Percentiles rank a stretch among this genome's conserved stretches.
Evolutionary conservation across 768 basidiomycete species (phyloP).

Genomic region (Terana coerulea): DNA sequence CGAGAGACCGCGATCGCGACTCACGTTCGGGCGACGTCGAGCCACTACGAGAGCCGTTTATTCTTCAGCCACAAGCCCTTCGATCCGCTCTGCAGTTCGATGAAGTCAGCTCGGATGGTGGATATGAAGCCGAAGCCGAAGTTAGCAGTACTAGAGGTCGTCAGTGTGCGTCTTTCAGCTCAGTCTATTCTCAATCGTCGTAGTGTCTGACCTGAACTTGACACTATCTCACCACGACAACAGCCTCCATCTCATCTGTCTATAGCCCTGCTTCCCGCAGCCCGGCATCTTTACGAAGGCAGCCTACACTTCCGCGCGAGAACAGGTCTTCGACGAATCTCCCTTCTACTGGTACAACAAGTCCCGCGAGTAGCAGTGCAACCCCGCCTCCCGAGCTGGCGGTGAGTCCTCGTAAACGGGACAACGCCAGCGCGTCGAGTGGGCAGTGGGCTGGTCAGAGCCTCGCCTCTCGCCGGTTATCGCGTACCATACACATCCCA

Average conservation of each 20-base stretch:
- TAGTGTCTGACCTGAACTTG: no score
- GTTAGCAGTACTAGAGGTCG: slow-evolving; percentile 55
- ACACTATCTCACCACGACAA: no score
- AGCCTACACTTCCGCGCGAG: slow-evolving; percentile 65
- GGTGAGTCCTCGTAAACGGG: slow-evolving; percentile 59
- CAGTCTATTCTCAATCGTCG: not conserved
- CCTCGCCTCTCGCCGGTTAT: slow-evolving; percentile 70
- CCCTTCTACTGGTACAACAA: slow-evolving; percentile 50
- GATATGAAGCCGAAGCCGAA: slow-evolving; percentile 77
- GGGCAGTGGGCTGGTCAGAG: slow-evolving; percentile 51
- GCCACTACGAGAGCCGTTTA: slow-evolving; percentile 55
- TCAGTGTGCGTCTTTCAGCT: slow-evolving; percentile 62
- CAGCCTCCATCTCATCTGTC: slow-evolving; percentile 63
- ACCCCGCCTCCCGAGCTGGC: slow-evolving; percentile 60
- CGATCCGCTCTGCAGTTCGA: slow-evolving; percentile 57
- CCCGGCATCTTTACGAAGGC: slow-evolving; percentile 66
- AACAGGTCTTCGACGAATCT: slow-evolving; percentile 48
- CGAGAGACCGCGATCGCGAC: slow-evolving; percentile 47
- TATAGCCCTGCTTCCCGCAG: slow-evolving; percentile 29
- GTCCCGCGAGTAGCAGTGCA: slow-evolving; percentile 46
- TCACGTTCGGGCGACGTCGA: slow-evolving; percentile 36
- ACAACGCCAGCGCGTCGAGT: slow-evolving; percentile 31
- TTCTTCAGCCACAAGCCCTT: slow-evolving; percentile 54
- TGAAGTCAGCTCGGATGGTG: slow-evolving; percentile 76
- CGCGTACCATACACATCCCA: slow-evolving; percentile 78